Base-by-base conservation (phyloP, 139 green algal species). In the Trebouxia sp. region DNA sequence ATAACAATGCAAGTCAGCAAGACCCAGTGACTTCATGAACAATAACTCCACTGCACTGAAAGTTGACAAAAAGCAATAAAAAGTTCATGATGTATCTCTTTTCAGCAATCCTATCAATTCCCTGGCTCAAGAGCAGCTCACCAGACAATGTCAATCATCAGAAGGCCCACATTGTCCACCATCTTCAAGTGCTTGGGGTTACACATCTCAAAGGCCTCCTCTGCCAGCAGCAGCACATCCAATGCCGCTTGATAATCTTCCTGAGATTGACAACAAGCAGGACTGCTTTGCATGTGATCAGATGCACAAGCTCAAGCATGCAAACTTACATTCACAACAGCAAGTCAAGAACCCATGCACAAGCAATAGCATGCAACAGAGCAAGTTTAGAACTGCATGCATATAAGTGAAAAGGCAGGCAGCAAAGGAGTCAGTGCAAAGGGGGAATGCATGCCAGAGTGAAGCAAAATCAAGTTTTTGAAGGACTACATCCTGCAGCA, bases 111-210 rank as follows among this genome's bases (percentile, higher is more conserved):
- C 58, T 72, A 72, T 72, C 28, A n/a, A n/a, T n/a, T n/a, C 1
- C 0, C 9, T 22, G 11, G 0, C 15, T 38, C 9, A 30, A 7
- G 28, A 67, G 28, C n/a, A n/a, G n/a, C 81, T 66, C 78, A 89
- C 89, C 90, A 93, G 45, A 94, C 91, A 50, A 91, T 89, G 84
- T 95, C 91, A 39, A 95, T 75, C 39, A 91, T 83, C 62, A 95
- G 82, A 84, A 95, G 85, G 15, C 85, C 83, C 28, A 92, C 28
- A 65, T 95, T 95, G 85, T 95, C 91, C 3, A 92, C 50, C 12
- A 62, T 48, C 20, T 85, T 62, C n/a, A 87, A 62, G 8, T 90
- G 55, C n/a, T 67, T 37, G 4, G 83, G 30, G 48, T 82, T 76
- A 30, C 66, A 85, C 66, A 89, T 45, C 0, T 32, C 43, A 43